phyloP scores from a whole-genome alignment of 2,329 filamentous ascomycete genomes.

The Talaromyces sp. region DNA sequence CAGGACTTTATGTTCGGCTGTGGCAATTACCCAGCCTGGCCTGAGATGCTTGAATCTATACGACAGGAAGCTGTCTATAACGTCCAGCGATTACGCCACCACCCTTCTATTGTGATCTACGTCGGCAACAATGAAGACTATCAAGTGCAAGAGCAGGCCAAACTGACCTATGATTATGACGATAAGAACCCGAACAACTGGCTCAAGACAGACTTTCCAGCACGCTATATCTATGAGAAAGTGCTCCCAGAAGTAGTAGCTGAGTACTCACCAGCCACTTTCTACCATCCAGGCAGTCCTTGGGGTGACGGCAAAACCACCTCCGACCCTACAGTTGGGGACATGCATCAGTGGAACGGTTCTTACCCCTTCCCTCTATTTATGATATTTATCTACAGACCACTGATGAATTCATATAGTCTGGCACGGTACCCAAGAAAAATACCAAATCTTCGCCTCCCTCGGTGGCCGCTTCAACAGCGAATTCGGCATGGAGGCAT shows the following conservation, averaged over 20 bases:
- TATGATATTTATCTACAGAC: not conserved
- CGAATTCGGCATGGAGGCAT: conserved; percentile 87
- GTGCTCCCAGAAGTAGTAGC: conserved; percentile 66
- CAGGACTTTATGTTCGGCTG: conserved; percentile 75
- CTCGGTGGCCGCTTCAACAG: conserved; percentile 79
- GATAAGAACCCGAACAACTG: conserved; percentile 79
- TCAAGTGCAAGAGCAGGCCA: conserved; percentile 70
- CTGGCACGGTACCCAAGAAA: conserved; percentile 81
- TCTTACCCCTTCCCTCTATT: conserved; percentile 12
- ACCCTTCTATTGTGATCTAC: conserved; percentile 82
- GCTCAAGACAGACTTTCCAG: conserved; percentile 84
- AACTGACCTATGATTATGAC: conserved; percentile 72
- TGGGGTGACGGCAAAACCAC: conserved; percentile 71
- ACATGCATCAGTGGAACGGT: conserved; percentile 85
- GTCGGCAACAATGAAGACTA: conserved; percentile 97
- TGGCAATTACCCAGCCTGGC: conserved; percentile 64
- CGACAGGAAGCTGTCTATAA: conserved; percentile 64
- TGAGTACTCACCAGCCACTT: conserved; percentile 60
- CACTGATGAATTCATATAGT: conserved; percentile 38
- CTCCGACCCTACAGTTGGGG: conserved; percentile 70
- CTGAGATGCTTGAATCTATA: conserved; percentile 62
- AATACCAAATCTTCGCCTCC: conserved; percentile 70
- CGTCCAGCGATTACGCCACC: conserved; percentile 70
- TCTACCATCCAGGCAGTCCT: conserved; percentile 26
- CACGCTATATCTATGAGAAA: conserved; percentile 82